Evolutionary conservation across 768 basidiomycete genomes (phyloP), one percentile per base, ranked within the genome.

Genomic region (Kwoniella dejecticola): DNA sequence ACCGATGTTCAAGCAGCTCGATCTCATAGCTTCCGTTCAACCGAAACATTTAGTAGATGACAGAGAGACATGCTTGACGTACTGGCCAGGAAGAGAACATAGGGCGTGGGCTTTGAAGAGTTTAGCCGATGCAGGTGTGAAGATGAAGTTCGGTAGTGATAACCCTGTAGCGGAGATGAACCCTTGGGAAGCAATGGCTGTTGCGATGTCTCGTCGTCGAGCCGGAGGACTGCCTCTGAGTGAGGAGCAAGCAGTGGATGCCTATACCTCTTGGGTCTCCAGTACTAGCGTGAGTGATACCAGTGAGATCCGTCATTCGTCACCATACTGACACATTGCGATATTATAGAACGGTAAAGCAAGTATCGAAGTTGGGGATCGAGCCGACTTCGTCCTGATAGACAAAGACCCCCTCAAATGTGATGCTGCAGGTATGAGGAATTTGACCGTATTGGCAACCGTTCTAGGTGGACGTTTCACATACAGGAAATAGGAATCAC

Each of bases 31-130:
- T 3, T 66, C 63, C 3, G 57, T 75, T 11, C 73, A 75, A 47
- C 73, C 73, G 11, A 33, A 41, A 19, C 73, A 75, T 48, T 57
- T 72, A 19, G 62, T 63, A 46, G 73, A 72, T 41, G 73, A 75
- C 46, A 59, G 62, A n/a, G 71, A 70, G 21, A 50, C 70, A 10
- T 50, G 52, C 1, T 45, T 59, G 19, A 60, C 55, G 12, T 72
- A 63, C 46, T 75, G 71, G 71, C 62, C 69, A 4, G 68, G 62
- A 0, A 15, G 68, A n/a, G 64, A 64, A 29, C 52, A 60, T 19
- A 29, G 73, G 12, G 71, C 73, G 12, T 75, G 53, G 40, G 44
- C 71, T 8, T 69, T 67, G 40, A 38, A 44, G 12, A 38, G 53
- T 1, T 45, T 75, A 24, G 53, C 41, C 12, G 62, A 72, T 30